Evolutionary conservation across 805 yeast species (phyloP).

Genomic region (Nakazawaea holstii): DNA sequence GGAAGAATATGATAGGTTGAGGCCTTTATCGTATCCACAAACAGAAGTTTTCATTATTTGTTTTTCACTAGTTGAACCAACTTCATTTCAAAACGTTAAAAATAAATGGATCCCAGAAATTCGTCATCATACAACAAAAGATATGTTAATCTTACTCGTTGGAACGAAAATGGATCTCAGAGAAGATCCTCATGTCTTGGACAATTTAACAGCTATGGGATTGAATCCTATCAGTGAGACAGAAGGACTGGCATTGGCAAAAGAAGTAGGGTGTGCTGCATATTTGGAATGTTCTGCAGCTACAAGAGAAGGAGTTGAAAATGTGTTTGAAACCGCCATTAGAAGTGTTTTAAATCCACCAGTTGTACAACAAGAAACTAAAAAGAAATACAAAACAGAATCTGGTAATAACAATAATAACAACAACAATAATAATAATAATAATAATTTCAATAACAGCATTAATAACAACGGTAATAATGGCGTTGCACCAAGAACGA

Average conservation of each 20-base stretch:
- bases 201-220: conserved; percentile 58
- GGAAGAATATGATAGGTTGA: conserved; percentile 81
- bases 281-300: conserved; percentile 90
- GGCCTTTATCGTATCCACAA: conserved; percentile 89
- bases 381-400: conserved; percentile 14
- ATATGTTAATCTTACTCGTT: conserved; percentile 62
- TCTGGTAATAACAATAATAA: conserved; percentile 11
- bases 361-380: neutral
- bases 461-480: neutral
- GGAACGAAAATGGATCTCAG: conserved; percentile 89
- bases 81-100: conserved; percentile 74
- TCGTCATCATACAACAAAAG: conserved; percentile 73
- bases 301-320: conserved; percentile 80
- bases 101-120: conserved; percentile 87
- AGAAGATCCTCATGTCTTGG: conserved; percentile 73
- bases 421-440: conserved; percentile 1
- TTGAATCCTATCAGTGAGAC: conserved; percentile 53
- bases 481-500: conserved; percentile 8
- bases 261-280: conserved; percentile 64
- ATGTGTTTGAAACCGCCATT: conserved; percentile 80
- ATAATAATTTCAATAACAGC: neutral
- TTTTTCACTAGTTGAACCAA: conserved; percentile 77
- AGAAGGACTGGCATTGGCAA: conserved; percentile 65
- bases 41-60: conserved; percentile 85
- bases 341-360: conserved; percentile 59